Conservation (phyloP, 2,329 filamentous ascomycete species). For the Lasiodiplodia sp. region DNA sequence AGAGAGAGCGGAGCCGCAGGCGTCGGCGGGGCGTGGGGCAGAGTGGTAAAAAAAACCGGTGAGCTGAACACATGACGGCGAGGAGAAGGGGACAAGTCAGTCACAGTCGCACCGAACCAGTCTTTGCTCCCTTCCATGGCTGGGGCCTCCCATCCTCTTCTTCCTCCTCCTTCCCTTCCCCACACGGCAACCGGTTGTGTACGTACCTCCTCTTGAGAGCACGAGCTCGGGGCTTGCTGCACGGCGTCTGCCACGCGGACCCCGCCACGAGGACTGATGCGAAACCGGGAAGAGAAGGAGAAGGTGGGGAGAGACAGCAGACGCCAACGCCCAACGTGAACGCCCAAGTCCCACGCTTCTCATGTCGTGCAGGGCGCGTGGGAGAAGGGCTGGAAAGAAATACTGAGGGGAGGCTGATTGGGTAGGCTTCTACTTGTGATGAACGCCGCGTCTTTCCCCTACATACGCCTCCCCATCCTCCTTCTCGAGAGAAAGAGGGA, state of each 20-base stretch:
- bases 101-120: not conserved
- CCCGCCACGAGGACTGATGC: not conserved
- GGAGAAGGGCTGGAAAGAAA: not conserved
- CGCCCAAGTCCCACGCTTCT: not conserved
- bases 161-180: no score
- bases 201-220: no score
- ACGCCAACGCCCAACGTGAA: not conserved
- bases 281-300: not conserved
- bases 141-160: not conserved
- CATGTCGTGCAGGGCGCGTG: not conserved
- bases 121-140: not conserved
- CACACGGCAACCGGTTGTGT: no score
- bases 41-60: no score
- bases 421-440: not conserved
- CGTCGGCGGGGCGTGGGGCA: no score
- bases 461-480: not conserved
- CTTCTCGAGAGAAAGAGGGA: not conserved
- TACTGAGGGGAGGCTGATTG: not conserved
- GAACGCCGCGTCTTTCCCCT: not conserved
- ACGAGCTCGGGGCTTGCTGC: not conserved
- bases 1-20: no score
- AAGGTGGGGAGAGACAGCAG: not conserved
- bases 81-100: not conserved
- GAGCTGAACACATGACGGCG: not conserved
- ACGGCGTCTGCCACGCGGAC: not conserved